Base-by-base conservation (phyloP, 441 rosid species). In the Euphorbia schlechtendalii region DNA sequence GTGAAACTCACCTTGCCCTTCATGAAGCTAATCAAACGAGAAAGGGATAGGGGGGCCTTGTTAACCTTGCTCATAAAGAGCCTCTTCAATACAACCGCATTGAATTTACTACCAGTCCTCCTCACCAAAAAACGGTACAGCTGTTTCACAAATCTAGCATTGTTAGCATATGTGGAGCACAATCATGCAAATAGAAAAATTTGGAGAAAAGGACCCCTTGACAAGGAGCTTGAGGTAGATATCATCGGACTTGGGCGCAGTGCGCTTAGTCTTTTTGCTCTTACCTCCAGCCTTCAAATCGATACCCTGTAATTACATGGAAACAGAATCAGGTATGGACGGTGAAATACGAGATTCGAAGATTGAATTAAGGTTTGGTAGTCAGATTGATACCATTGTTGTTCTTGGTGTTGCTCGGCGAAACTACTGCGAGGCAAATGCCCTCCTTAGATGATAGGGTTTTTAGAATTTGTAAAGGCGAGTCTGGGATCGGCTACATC, bases 61-160 rank as follows among this genome's bases (percentile, higher is more conserved):
- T 92, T 89, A 65, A 81, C 80, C 78, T 84, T 89, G 86, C 97
- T 90, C 98, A 85, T 90, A 78, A 89, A 92, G 45, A 92, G 74
- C 64, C 96, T 77, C 86, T 89, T 92, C 78, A 92, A 71, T 15
- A 92, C 80, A 80, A 92, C 98, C 0, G 83, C 88, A 80, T 86
- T 85, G 86, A 89, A 92, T 74, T 82, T 87, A 84, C 98, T 92
- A 2, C 81, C 76, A 0, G 96, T 87, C 71, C 96, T 87, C 80
- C 98, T 78, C 25, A 85, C 96, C 61, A 92, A 67, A 77, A 92
- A 92, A 21, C 93, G 81, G 68, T 89, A 92, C 70, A 92, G 74
- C 98, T 92, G 76, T 55, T 52, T 51, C 17, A 51, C 59, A 20
- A 68, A 77, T 51, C 41, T 30, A 57, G 20, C 6, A 25, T 5